These are phyloP conservation scores for Blastobotrys ciferrii DNA, from an alignment of 1,139 yeast species.

Conservation along the genomic window DNA sequence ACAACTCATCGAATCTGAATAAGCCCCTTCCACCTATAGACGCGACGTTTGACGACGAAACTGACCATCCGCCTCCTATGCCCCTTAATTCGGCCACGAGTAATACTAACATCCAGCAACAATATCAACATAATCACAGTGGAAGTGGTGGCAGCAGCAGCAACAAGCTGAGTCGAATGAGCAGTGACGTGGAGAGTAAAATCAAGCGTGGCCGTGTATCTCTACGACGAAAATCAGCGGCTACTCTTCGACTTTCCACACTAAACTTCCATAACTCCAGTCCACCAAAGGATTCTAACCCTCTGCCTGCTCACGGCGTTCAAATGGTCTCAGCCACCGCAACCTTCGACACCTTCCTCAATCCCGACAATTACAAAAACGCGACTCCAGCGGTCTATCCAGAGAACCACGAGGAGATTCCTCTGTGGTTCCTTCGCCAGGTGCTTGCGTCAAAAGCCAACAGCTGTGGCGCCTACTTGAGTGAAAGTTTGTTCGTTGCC, in stretches of 20 bases:
- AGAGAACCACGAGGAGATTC: slow-evolving; percentile 12
- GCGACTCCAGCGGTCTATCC: slow-evolving; percentile 6
- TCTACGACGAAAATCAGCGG: slow-evolving; percentile 20
- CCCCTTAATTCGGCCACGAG: not conserved
- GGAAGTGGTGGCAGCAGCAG: not conserved
- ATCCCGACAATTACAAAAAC: slow-evolving; percentile 2
- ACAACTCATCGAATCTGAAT: not conserved
- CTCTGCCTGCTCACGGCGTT: slow-evolving; percentile 10
- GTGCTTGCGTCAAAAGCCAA: slow-evolving; percentile 24
- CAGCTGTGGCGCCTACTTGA: slow-evolving; percentile 26
- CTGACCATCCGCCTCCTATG: slow-evolving; percentile 10
- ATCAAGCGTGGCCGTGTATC: slow-evolving; percentile 20
- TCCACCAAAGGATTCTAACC: slow-evolving; percentile 9
- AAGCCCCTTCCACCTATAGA: slow-evolving; percentile 7
- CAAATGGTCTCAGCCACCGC: slow-evolving; percentile 16
- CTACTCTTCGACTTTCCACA: slow-evolving; percentile 20
- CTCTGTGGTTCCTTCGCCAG: slow-evolving; percentile 28
- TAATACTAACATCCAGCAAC: slow-evolving; percentile 1
- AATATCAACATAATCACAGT: slow-evolving; percentile 1
- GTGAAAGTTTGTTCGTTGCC: slow-evolving; percentile 25
- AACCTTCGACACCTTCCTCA: slow-evolving; percentile 15
- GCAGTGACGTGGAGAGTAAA: slow-evolving; percentile 19
- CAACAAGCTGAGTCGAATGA: slow-evolving; percentile 17
- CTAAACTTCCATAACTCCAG: slow-evolving; percentile 11
- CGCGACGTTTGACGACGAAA: not conserved